These are phyloP conservation scores for Pulicaria dysenterica DNA, from an alignment of 129 eudicot species.

Conservation along the genomic window DNA sequence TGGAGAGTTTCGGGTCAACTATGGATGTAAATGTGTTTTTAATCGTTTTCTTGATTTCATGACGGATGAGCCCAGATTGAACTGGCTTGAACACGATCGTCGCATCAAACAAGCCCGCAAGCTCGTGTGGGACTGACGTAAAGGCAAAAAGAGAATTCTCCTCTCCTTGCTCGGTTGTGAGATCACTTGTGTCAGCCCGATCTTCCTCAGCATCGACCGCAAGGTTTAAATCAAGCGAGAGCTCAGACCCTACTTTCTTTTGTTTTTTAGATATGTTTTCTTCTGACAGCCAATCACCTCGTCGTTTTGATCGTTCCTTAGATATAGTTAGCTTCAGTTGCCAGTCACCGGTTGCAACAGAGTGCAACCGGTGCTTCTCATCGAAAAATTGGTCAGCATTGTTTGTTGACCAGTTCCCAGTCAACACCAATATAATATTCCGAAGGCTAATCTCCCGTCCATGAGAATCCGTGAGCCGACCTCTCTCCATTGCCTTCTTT, in stretches of 20 bases:
- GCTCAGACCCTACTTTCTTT: constrained; percentile 49
- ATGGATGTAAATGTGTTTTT: constrained; percentile 37
- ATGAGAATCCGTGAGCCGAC: constrained; percentile 73
- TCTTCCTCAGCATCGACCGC: constrained; percentile 63
- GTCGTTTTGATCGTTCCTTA: constrained; percentile 56
- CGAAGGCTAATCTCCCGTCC: constrained; percentile 94
- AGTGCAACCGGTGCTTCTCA: constrained; percentile 56
- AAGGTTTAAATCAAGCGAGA: constrained; percentile 77
- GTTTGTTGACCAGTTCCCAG: constrained; percentile 69
- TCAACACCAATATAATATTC: constrained; percentile 70
- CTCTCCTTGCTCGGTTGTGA: constrained; percentile 70
- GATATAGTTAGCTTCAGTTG: constrained; percentile 51
- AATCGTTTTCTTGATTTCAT: constrained; percentile 66
- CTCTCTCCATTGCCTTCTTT: constrained; percentile 80
- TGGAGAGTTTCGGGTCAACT: constrained; percentile 40
- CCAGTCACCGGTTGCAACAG: constrained; percentile 45
- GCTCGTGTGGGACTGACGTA: constrained; percentile 58
- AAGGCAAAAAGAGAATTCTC: constrained; percentile 47
- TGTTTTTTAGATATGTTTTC: constrained; percentile 43
- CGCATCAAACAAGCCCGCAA: constrained; percentile 52
- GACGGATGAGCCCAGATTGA: constrained; percentile 43
- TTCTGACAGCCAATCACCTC: constrained; percentile 51
- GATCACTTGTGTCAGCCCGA: constrained; percentile 70
- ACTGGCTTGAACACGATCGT: constrained; percentile 71
- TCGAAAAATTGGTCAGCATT: constrained; percentile 28